Evolutionary conservation across 345 rosid genomes (phyloP), one percentile per base, ranked within the genome.

Genomic region (Pelargonium nanum): DNA sequence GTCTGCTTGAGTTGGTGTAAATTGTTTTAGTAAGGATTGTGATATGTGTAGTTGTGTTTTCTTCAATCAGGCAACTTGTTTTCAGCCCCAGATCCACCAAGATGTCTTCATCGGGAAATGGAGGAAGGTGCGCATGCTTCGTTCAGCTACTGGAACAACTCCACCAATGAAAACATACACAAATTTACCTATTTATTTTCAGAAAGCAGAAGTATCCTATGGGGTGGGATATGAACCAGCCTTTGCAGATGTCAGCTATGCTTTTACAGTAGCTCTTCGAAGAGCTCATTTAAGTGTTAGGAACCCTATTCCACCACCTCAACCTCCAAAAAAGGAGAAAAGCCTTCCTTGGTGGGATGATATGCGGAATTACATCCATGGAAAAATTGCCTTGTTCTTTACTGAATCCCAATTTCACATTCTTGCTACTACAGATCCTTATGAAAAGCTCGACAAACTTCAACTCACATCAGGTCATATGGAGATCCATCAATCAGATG

Each of bases 281-380:
- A 88, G 97, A 78, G 97, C 99, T 63, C 88, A 89, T 66, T 72
- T 93, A 65, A 89, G 99, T 78, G 73, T 58, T 68, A 79, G 85
- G 71, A 77, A 82, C 66, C 83, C 91, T 67, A 78, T 73, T 69
- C 78, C 73, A 12, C 79, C 65, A 50, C 67, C 74, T 68, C 66
- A 66, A 70, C 86, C 85, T 24, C 74, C 81, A 22, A 93, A 93
- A 76, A 93, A 85, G 55, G 99, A 93, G 76, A 82, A 84, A 67
- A 93, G 77, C 70, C 88, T 93, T 61, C 97, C 99, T 0, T 93
- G 99, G 99, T 93, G 99, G 99, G 99, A 93, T 85, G 99, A 89
- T 55, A 83, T 90, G 92, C 85, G 99, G 74, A 84, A 93, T 71
- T 93, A 89, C 74, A 76, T 89, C 61, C 99, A 93, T 70, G 97